Evolutionary conservation across 2,329 filamentous ascomycete genomes (phyloP), one percentile per base, ranked within the genome.

Genomic region (Calonectria fujianensis): DNA sequence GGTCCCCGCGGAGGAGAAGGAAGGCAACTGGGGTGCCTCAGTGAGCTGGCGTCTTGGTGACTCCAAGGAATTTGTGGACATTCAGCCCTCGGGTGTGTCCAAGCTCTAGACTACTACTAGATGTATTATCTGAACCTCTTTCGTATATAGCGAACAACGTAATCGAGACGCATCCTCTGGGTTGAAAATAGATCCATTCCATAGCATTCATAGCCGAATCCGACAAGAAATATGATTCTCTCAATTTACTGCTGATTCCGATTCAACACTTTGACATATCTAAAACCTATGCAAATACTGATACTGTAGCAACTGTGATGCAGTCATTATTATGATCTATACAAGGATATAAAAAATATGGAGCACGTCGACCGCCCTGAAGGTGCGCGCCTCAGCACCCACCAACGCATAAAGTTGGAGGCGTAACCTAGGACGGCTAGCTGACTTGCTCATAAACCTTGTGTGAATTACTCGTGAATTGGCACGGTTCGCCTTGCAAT

Each of bases 41-140:
- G 83, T 86, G 0, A 86, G 85, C 59, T 86, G 85, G 85, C 81
- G 85, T n/a, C 74, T 85, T 9, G 85, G 85, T 5, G 78, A 80
- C 18, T 80, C 81, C 2, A 76, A 69, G 9, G 82, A 83, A 51
- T 73, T 83, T 57, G 50, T 51, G 1, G 80, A 82, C 6, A 64
- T 80, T 24, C 31, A 74, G 14, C 77, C 77, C 14, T 27, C 57
- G 0, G 20, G 59, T 11, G 32, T 35, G 32, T 61, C 74, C 0
- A 80, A 77, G 66, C 70, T 80, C 0, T 80, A 31, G 27, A 45
- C 35, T 39, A 45, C 35, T 39, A 65, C 39, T 24, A 35, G 41
- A 35, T 50, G 37, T 64, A 64, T 64, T 48, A 39, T 61, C 57
- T 39, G 35, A 61, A 61, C 18, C n/a, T 18, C n/a, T 35, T 35